Conservation (phyloP, 257 asterid genomes). For the Rauvolfia tetraphylla region DNA sequence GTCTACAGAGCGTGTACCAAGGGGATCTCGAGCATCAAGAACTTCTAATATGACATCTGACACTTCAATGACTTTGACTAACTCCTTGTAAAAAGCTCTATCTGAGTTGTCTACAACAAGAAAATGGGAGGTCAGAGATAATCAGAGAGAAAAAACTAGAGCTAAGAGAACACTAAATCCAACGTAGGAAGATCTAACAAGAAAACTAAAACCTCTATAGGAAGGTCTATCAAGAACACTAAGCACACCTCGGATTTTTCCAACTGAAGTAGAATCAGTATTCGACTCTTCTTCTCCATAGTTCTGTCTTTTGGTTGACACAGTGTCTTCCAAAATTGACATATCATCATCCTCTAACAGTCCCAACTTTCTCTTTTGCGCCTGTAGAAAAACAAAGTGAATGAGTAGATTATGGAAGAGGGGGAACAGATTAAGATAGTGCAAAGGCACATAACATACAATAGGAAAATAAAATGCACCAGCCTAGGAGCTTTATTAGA, state of each 20-base stretch:
- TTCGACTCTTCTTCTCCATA: conserved; percentile 29
- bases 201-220: too few relatives aligned
- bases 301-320: conserved; percentile 29
- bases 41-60: conserved; percentile 96
- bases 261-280: not conserved
- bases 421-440: not conserved
- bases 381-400: conserved; percentile 30
- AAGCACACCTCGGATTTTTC: conserved; percentile 53
- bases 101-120: conserved; percentile 56
- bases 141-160: not conserved
- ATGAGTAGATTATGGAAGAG: not conserved
- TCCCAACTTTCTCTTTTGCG: conserved; percentile 79
- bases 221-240: not conserved
- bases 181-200: not conserved
- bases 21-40: conserved; percentile 97
- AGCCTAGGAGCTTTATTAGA: not conserved
- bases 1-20: conserved; percentile 87
- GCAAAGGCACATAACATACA: not conserved
- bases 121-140: not conserved
- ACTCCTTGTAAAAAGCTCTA: conserved; percentile 84
- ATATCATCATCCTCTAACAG: conserved; percentile 57
- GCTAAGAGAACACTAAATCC: not conserved
- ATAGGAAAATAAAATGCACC: not conserved
- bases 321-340: conserved; percentile 17
- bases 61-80: conserved; percentile 84